Base-by-base conservation (phyloP, 768 basidiomycete genomes). In the Lenzites betulinus region DNA sequence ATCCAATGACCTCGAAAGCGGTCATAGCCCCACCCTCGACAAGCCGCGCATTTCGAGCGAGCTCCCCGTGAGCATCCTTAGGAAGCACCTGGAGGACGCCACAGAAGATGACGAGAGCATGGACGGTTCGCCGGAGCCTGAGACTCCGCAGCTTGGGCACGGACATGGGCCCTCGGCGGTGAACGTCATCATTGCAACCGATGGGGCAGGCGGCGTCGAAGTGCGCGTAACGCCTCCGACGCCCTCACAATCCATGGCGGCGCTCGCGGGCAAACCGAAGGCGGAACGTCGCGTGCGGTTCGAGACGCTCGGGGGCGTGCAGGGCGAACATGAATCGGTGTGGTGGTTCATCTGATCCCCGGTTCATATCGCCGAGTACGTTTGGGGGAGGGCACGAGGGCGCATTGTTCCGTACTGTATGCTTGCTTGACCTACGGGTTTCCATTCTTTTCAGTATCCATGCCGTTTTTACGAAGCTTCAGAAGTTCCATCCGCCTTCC, bases 181-280 rank as follows among this genome's bases (percentile, higher is more conserved):
- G 30, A 60, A 58, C 51, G 58, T 60, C 22, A 53, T 59, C 51
- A 54, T 66, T 41, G 59, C 64, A 30, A 41, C 55, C 30, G 56
- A 58, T 38, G 58, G 58, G 49, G 50, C 57, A 12, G 46, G 43
- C 13, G 54, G 30, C 22, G 43, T 59, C 42, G 65, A 59, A 16
- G 62, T 66, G 18, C 65, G 65, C 56, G 62, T 66, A 9, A 66
- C 65, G 23, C 65, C 65, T 9, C 65, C 65, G 35, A 63, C 65
- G 38, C 65, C 65, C 5, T 58, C 56, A 2, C 56, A 58, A 8
- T 58, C 56, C 7, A 26, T 54, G 20, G 52, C 47, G 22, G 53
- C 54, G n/a, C 43, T 54, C 35, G 46, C 52, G 25, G 44, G 51
- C 22, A 55, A 33, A 33, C 30, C 30, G 6, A 33, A 49, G 35